Evolutionary conservation across 805 yeast species (phyloP), one percentile per base, ranked within the genome.

Genomic region (Jamesozyma rosinii): DNA sequence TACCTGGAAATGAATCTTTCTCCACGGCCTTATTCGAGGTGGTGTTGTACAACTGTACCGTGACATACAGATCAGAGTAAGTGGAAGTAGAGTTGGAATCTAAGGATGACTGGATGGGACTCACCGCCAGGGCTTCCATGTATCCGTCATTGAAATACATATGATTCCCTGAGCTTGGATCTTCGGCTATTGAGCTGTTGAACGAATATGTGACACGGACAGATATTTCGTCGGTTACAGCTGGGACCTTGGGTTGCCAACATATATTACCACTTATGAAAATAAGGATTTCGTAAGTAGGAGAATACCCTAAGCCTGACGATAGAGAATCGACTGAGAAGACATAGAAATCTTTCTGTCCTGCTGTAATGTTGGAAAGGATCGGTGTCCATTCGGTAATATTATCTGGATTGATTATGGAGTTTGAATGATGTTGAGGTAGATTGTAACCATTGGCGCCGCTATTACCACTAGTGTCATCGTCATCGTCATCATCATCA

Each of bases 201-300:
- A 65, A 63, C 1, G 62, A 46, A 44, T 56, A 58, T 19, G 49
- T 54, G 9, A 61, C 49, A 17, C 49, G 43, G 32, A 61, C 40
- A 15, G 46, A 45, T 4, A 46, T 42, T n/a, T 48, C 58, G 13
- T 20, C 19, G 8, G n/a, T 32, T 15, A 20, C 20, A 21, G 42
- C 44, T 8, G 46, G 37, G 34, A 51, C 42, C 8, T 43, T 37
- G 1, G 68, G 65, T 30, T 53, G 54, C 4, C 45, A 35, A 41
- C 67, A 62, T 13, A 65, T 44, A 46, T 63, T 67, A 21, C 68
- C 63, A 38, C 70, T 64, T 4, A 64, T 41, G 43, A 56, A 65
- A 19, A 66, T 54, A 11, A 57, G 42, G 17, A 54, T 47, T 31
- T 57, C 58, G 30, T 53, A 54, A 38, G 52, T 45, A 19, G 52